phyloP scores from a whole-genome alignment of 768 basidiomycete species.

The Chalciporus piperatus region DNA sequence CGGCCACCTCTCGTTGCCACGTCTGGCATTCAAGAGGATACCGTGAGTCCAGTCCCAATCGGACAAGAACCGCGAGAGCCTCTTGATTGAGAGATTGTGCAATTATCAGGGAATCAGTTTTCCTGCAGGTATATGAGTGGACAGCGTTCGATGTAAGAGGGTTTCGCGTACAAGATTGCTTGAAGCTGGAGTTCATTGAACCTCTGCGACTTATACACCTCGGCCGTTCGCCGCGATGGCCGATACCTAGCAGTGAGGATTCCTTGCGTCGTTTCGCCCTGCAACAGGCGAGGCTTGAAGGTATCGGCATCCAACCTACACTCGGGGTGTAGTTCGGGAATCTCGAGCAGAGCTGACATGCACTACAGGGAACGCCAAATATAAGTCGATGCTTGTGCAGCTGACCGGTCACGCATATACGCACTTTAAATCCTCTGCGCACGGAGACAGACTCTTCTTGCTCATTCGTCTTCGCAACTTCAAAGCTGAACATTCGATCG shows the following conservation, averaged over 20 bases:
- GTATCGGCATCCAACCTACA: slow-evolving; percentile 15
- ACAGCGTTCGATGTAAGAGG: not conserved
- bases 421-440: slow-evolving; percentile 45
- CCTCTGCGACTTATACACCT: slow-evolving; percentile 4
- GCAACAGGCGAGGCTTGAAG: slow-evolving; percentile 33
- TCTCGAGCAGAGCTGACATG: slow-evolving; percentile 16
- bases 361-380: slow-evolving; percentile 15
- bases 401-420: not conserved
- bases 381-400: slow-evolving; percentile 36
- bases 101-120: slow-evolving; percentile 38
- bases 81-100: slow-evolving; percentile 33
- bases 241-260: slow-evolving; percentile 34
- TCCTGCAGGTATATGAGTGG: slow-evolving; percentile 14
- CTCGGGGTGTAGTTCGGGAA: slow-evolving; percentile 19
- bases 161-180: slow-evolving; percentile 20
- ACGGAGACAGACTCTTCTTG: slow-evolving; percentile 50
- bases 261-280: slow-evolving; percentile 42
- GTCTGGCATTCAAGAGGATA: slow-evolving; percentile 13
- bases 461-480: slow-evolving; percentile 54
- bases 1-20: slow-evolving; percentile 12
- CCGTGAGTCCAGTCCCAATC: slow-evolving; percentile 22
- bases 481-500: slow-evolving; percentile 54
- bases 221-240: slow-evolving; percentile 15
- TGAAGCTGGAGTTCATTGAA: slow-evolving; percentile 18
- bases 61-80: slow-evolving; percentile 20